These are phyloP conservation scores for Chenopodium suecicum DNA, from an alignment of 148 eudicot species.

Conservation along the genomic window DNA sequence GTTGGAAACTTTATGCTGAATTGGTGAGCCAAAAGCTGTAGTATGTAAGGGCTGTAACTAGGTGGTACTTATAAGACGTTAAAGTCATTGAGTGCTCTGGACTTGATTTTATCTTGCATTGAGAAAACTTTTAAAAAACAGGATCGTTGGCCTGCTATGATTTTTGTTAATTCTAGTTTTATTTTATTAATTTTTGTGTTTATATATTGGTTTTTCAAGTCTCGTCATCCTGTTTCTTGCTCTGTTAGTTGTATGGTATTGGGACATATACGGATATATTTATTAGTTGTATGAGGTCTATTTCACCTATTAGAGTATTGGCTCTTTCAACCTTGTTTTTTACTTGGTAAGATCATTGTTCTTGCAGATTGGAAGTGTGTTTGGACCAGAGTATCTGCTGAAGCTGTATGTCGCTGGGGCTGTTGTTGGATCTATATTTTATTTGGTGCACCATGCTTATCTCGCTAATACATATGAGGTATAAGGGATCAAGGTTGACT, in stretches of 20 bases:
- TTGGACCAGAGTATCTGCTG: constrained; percentile 72
- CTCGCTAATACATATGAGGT: constrained; percentile 48
- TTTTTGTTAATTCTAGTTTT: no score
- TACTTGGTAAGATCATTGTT: constrained; percentile 12
- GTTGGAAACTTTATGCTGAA: no score
- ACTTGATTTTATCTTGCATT: no score
- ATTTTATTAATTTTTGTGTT: no score
- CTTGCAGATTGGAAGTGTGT: constrained; percentile 61
- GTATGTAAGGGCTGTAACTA: no score
- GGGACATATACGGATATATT: background rate
- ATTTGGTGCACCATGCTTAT: constrained; percentile 67
- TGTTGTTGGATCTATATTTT: constrained; percentile 72
- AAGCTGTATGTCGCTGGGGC: constrained; percentile 84
- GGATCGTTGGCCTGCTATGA: no score
- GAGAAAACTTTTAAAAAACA: no score
- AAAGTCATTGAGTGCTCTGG: no score
- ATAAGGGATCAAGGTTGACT: constrained; percentile 12
- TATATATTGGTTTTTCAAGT: no score
- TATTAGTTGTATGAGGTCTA: background rate
- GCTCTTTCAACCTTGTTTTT: constrained; percentile 1
- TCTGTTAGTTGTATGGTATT: background rate
- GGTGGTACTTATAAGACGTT: no score
- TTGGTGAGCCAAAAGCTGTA: no score
- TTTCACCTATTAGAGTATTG: background rate
- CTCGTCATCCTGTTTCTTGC: background rate